Evolutionary conservation across 345 rosid genomes (phyloP), one percentile per base, ranked within the genome.

Genomic region (Sonneratia alba): DNA sequence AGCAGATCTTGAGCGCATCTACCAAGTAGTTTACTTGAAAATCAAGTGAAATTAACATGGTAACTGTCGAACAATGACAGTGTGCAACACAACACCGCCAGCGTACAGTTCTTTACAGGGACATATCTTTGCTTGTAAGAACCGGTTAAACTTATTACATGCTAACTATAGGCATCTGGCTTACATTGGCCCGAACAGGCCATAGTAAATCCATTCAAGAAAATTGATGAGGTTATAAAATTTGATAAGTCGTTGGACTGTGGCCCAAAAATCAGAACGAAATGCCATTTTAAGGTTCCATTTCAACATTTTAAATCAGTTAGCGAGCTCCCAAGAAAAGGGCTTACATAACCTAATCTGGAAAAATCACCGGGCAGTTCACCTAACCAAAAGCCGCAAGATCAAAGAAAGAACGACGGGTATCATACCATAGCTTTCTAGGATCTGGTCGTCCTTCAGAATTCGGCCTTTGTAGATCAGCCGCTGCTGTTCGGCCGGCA

Each of bases 391-490:
- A 61, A 18, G 10, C 22, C 6, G 65, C 42, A 19, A 53, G 37
- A 40, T 64, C 36, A 43, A 16, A 9, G 45, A 59, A 63, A 57
- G 21, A 71, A 51, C 0, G 34, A 24, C 45, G 6, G 42, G 56
- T 13, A 18, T 36, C 68, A 14, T 66, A 91, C 97, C 97, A 79
- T 91, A 91, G 80, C 88, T 87, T 45, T 74, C 81, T 34, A 91
- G 92, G 53, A 88, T 76, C 68, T 88, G 90, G 72, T 86, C 94
- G 70, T 91, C 97, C 79, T 91, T 91, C 73, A 91, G 79, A 75
- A 91, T 88, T 71, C 97, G 97, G 18, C 97, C 97, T 73, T 91
- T 91, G 74, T 88, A 91, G 83, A 91, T 91, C 88, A 91, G 71
- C 3, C 93, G 85, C 80, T 88, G 97, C 76, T 88, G 94, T 70